Base-by-base conservation (phyloP, 768 basidiomycete genomes). In the Kwoniella bestiolae region DNA sequence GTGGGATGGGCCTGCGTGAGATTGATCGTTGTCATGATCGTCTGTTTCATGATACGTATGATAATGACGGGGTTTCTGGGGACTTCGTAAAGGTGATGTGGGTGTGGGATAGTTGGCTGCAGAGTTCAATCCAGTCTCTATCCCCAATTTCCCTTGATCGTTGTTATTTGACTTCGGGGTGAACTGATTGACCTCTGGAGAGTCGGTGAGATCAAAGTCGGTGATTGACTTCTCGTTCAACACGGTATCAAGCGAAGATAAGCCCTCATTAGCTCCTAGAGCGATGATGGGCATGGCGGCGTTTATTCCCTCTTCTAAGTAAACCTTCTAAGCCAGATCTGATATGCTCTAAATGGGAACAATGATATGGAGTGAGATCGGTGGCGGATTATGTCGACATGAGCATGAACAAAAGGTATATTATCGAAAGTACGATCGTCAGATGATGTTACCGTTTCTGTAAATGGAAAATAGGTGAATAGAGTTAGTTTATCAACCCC, bases 1-100 rank as follows among this genome's bases (percentile, higher is more conserved):
- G 29, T 60, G 59, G 29, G 63, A 65, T 26, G 63, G 63, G 11
- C 63, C 63, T 3, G 63, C 63, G 6, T 64, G 55, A 16, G 46
- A n/a, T 2, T 60, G 29, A 9, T 60, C 46, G 12, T 28, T 29
- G 21, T 61, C 34, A 21, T 29, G 12, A 9, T 61, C 49, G 25
- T 47, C 12, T 4, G 12, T 5, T 6, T 47, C 51, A 26, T 53
- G 31, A 12, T 53, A 16, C 0, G 47, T 8, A 25, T 60, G 46
- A 23, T 60, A 45, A 26, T 46, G 58, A 1, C 49, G 58, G 14
- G 44, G 57, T 11, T 31, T 32, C 28, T 59, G n/a, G 46, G 8
- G 4, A 21, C 11, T 47, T 9, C 50, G 56, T 28, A 47, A 23
- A 53, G 60, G 60, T 7, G 60, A 62, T 16, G 51, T 62, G 1